phyloP scores from a whole-genome alignment of 306 rosid species.

The Casuarina cunninghamiana region DNA sequence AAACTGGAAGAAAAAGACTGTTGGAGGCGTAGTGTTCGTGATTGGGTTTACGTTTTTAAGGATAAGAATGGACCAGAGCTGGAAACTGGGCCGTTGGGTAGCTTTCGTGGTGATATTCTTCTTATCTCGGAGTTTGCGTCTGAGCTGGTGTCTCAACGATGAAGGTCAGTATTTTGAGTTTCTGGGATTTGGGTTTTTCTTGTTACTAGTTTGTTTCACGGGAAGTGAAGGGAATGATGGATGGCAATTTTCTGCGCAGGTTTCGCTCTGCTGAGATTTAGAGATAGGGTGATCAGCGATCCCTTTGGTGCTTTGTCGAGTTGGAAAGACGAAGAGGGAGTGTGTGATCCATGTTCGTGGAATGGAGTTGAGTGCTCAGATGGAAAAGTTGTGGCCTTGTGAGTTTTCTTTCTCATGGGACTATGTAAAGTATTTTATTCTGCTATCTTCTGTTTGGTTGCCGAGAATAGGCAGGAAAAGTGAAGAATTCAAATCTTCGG shows the following conservation, averaged over 20 bases:
- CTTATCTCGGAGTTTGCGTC: constrained; percentile 46
- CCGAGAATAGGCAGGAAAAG: constrained; percentile 13
- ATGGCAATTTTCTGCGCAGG: constrained; percentile 48
- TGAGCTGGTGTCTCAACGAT: constrained; percentile 70
- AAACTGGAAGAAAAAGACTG: constrained; percentile 15
- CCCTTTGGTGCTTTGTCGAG: constrained; percentile 73
- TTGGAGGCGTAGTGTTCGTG: constrained; percentile 27
- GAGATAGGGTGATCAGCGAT: constrained; percentile 60
- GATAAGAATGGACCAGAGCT: constrained; percentile 37
- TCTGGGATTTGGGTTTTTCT: constrained; percentile 14
- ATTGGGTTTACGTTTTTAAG: constrained; percentile 7
- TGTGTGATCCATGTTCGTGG: constrained; percentile 69
- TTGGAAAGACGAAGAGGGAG: constrained; percentile 68
- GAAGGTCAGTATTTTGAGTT: constrained; percentile 54
- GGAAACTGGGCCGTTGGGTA: constrained; percentile 39
- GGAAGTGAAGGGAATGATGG: constrained; percentile 22
- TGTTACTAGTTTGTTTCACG: constrained; percentile 5
- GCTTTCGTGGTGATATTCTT: constrained; percentile 37
- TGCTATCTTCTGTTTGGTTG: constrained; percentile 9
- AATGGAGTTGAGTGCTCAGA: constrained; percentile 79
- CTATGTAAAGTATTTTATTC: constrained; percentile 1
- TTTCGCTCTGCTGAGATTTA: constrained; percentile 76
- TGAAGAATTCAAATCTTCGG: background rate
- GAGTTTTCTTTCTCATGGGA: constrained; percentile 31
- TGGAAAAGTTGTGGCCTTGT: constrained; percentile 71